These are phyloP conservation scores for Gardenia jasminoides DNA, from an alignment of 257 asterid genomes.

Conservation along the genomic window DNA sequence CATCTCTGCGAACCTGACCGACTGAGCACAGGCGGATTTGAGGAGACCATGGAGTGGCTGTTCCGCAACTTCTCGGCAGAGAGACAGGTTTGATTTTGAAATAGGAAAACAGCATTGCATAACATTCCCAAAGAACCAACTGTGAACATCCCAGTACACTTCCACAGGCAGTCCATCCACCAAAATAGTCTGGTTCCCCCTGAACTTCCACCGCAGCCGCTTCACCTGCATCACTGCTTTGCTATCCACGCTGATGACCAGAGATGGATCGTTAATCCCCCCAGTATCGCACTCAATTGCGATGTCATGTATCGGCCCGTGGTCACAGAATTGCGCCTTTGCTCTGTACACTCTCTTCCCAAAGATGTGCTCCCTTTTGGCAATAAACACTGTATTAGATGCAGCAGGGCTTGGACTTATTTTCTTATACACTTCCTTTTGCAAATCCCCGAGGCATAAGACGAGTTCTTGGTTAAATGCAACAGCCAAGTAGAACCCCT, in stretches of 20 bases:
- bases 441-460: constrained; percentile 54
- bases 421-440: constrained; percentile 40
- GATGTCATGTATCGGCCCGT: constrained; percentile 50
- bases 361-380: constrained; percentile 53
- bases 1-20: constrained; percentile 21
- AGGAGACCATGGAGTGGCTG: constrained; percentile 1
- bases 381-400: constrained; percentile 38
- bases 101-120: constrained; percentile 63
- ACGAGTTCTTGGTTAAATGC: constrained; percentile 45
- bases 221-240: constrained; percentile 46
- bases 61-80: constrained; percentile 23
- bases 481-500: constrained; percentile 57
- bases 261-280: constrained; percentile 35
- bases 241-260: constrained; percentile 47
- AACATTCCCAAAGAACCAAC: constrained; percentile 56
- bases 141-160: constrained; percentile 73
- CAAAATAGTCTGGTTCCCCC: constrained; percentile 57
- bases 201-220: constrained; percentile 62
- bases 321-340: constrained; percentile 49
- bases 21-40: constrained; percentile 20
- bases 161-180: constrained; percentile 65
- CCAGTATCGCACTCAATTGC: constrained; percentile 49
- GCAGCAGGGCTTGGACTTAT: constrained; percentile 24
- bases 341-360: constrained; percentile 49
- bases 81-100: constrained; percentile 34